Conservation (phyloP, 208 protist genomes). For the Leishmania martiniquensis region DNA sequence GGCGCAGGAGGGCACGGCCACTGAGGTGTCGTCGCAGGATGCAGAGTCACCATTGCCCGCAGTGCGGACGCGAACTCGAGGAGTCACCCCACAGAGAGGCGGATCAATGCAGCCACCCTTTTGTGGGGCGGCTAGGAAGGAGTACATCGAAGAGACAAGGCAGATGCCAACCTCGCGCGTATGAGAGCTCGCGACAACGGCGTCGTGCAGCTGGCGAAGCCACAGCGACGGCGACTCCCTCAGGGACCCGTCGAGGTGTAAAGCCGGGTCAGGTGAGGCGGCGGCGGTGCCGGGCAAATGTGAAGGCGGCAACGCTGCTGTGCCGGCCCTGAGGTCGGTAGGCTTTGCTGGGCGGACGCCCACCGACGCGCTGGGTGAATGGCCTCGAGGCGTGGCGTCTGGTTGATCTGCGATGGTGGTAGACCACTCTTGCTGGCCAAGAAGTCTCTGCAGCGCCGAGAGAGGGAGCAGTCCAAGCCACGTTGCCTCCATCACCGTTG, state of each 20-base stretch:
- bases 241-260: constrained; percentile 5
- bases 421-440: not conserved
- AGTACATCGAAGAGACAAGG: constrained; percentile 4
- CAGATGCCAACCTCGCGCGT: not conserved
- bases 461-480: constrained; percentile 27
- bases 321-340: not conserved
- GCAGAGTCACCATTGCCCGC: not conserved
- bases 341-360: not conserved
- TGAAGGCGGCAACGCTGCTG: not conserved
- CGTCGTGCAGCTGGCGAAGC: constrained; percentile 12
- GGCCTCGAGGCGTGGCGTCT: not conserved
- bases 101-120: not conserved
- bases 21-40: not conserved
- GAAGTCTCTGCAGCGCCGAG: not conserved
- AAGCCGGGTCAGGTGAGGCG: not conserved
- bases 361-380: not conserved
- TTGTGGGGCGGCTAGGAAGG: not conserved
- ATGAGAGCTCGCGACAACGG: constrained; percentile 7
- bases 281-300: no score
- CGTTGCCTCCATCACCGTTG: constrained; percentile 23
- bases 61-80: no score
- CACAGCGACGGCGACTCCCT: constrained; percentile 13
- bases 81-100: not conserved
- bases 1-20: not conserved
- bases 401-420: not conserved